Evolutionary conservation across 208 protist species (phyloP).

Genomic region (Naegleria lovaniensis): DNA sequence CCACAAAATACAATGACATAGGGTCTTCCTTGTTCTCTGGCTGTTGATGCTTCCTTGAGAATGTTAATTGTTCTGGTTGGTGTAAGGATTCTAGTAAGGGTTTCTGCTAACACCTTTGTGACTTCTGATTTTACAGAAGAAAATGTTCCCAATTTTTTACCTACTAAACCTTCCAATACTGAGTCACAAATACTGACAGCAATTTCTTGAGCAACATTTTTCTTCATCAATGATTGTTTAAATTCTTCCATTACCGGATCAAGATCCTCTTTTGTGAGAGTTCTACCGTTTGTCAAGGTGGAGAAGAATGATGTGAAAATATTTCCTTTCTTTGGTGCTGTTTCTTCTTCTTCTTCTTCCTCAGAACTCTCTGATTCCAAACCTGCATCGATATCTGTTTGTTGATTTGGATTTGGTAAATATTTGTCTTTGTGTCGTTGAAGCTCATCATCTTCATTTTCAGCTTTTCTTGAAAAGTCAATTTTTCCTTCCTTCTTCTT

Average conservation of each 20-base stretch:
- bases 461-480: background rate
- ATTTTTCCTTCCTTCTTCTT: background rate
- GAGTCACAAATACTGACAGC: slow-evolving; percentile 89
- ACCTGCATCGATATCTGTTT: slow-evolving; percentile 64
- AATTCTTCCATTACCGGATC: slow-evolving; percentile 76
- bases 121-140: slow-evolving; percentile 68
- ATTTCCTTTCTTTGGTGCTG: slow-evolving; percentile 45
- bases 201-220: slow-evolving; percentile 96
- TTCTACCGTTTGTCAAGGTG: slow-evolving; percentile 57
- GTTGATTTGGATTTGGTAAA: slow-evolving; percentile 53
- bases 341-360: slow-evolving; percentile 60
- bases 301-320: slow-evolving; percentile 65
- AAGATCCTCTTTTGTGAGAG: slow-evolving; percentile 75
- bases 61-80: slow-evolving; percentile 90
- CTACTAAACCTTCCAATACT: slow-evolving; percentile 73
- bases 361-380: slow-evolving; percentile 58
- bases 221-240: slow-evolving; percentile 84
- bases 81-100: slow-evolving; percentile 88
- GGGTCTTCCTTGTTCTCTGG: slow-evolving; percentile 62
- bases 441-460: background rate
- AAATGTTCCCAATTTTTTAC: slow-evolving; percentile 83
- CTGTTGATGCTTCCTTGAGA: slow-evolving; percentile 64
- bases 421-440: background rate
- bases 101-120: slow-evolving; percentile 67
- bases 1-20: slow-evolving; percentile 96